These are phyloP conservation scores for Penicillium sp. DNA, from an alignment of 2,329 filamentous ascomycete species.

Conservation along the genomic window DNA sequence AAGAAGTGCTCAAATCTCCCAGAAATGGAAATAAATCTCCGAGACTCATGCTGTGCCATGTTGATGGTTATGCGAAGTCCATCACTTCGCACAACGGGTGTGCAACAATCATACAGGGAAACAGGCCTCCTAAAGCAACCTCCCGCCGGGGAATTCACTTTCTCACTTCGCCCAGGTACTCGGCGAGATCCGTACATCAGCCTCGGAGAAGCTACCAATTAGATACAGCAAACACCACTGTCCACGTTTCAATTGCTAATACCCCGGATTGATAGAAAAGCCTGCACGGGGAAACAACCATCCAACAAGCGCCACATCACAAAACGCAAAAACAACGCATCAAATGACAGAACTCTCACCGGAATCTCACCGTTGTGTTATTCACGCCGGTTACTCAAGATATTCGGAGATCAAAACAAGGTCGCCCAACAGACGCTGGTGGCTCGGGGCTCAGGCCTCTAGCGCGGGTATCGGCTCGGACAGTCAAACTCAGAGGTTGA, in stretches of 20 bases:
- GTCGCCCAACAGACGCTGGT: neutral
- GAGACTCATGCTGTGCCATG: neutral
- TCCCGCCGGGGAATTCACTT: neutral
- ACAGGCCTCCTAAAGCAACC: neutral
- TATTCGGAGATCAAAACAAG: neutral
- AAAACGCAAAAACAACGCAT: neutral
- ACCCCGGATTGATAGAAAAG: neutral
- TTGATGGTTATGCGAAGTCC: neutral
- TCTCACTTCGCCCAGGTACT: neutral
- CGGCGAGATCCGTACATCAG: neutral
- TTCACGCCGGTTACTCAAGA: slow-evolving; percentile 1
- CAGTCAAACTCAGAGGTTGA: slow-evolving; percentile 4
- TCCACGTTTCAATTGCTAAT: neutral
- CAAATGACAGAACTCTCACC: neutral
- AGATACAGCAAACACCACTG: neutral
- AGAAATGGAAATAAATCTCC: neutral
- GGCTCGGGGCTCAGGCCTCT: neutral
- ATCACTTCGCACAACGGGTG: neutral
- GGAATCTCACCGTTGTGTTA: neutral
- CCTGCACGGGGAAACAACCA: too few relatives aligned
- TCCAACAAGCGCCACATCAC: neutral
- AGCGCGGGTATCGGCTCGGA: slow-evolving; percentile 7
- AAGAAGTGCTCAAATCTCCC: neutral
- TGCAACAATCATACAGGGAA: neutral
- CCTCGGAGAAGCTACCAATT: neutral